Percentiles rank a stretch among this genome's conserved stretches.
Conservation (phyloP, 768 basidiomycete genomes). For the Tremella mesenterica region DNA sequence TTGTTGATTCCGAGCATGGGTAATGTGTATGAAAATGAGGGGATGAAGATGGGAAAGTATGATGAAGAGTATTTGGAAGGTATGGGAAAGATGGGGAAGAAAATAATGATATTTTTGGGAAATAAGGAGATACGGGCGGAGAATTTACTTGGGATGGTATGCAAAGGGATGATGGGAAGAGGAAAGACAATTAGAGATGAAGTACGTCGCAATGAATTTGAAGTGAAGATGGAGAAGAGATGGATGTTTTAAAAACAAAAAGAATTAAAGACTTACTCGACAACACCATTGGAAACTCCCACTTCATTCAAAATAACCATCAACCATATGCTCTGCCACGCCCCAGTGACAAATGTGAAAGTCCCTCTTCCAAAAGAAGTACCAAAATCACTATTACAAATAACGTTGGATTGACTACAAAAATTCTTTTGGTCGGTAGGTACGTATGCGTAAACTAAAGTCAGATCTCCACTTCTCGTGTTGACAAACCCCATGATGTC, state of each 20-base stretch:
- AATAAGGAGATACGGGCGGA: neutral
- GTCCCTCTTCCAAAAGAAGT: constrained; percentile 39
- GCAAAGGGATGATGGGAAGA: neutral
- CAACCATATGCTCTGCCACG: constrained; percentile 51
- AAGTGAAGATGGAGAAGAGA: too few species aligned
- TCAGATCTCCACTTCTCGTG: too few species aligned
- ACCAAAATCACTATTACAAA: constrained; percentile 45
- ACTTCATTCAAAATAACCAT: constrained; percentile 67
- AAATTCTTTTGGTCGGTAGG: constrained; percentile 52
- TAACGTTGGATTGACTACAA: constrained; percentile 50
- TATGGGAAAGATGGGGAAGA: neutral
- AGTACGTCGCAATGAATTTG: neutral
- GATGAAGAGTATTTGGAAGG: neutral
- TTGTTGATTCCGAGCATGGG: too few species aligned
- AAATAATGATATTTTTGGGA: neutral
- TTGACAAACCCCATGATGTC: too few species aligned
- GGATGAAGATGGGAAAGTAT: too few species aligned
- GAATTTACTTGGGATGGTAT: neutral
- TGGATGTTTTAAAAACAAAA: neutral
- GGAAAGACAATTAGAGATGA: neutral
- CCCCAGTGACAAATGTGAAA: constrained; percentile 42
- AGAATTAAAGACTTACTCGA: constrained; percentile 50
- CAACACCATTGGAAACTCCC: constrained; percentile 62
- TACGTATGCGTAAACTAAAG: constrained; percentile 72
- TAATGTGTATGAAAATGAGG: too few species aligned